Base-by-base conservation (phyloP, 306 rosid species). In the Lithocarpus polystachyus region DNA sequence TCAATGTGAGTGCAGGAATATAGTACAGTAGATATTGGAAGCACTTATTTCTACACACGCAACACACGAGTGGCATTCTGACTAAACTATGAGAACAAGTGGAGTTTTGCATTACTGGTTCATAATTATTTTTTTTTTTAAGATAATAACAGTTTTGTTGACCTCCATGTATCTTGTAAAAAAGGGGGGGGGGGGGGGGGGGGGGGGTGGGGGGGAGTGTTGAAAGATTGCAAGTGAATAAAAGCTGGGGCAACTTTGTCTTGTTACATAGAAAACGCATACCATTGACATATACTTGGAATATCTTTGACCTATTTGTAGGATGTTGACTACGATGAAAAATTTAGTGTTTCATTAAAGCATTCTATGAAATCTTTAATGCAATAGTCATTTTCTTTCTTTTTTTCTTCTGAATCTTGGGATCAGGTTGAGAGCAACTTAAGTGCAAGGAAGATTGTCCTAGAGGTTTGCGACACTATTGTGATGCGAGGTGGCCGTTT, bases 401-500 rank as follows among this genome's bases (percentile, higher is more conserved):
- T 52, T 18, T 12, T 65, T 17, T 56, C 28, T 81, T 67, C 37
- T 70, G 26, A 69, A 33, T 67, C 28, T 37, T 73, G 60, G 19
- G 4, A 77, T 74, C 85, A 94, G 99, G 87, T 89, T 5, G 95
- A 92, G 65, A 79, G 95, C 72, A 90, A 81, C 71, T 14, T 86
- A 68, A 80, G 84, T n/a, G 88, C 85, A 22, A 91, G 97, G 83
- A 91, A 79, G 87, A 75, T 80, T n/a, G 97, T 87, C 1, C 72
- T 92, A 10, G 97, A 94, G 81, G 99, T 92, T 24, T 94, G 99
- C 5, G 95, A 94, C 87, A 84, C 91, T 0, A 79, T 92, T n/a
- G 90, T 85, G 64, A 91, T 86, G 87, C 85, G 99, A 84, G 99
- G 99, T 19, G 97, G 99, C 2, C 89, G 92, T 75, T 81, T 94